phyloP scores from a whole-genome alignment of 164 flowering plant genomes.

The Annona squamosa region DNA sequence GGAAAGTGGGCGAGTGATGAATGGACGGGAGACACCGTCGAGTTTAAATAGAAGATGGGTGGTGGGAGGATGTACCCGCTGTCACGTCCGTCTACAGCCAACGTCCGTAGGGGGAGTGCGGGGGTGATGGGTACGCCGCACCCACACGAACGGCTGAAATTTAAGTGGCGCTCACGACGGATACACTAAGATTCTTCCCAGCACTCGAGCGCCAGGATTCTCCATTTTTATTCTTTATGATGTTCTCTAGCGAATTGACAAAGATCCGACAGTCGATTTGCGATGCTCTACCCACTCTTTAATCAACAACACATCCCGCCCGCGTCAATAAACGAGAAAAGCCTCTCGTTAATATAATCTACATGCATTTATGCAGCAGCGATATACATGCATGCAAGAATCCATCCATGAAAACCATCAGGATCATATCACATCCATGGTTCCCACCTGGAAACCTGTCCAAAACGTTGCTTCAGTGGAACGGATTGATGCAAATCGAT shows the following conservation, averaged over 20 bases:
- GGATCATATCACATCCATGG: too few species aligned
- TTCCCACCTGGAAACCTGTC: too few species aligned
- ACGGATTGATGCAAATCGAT: too few species aligned
- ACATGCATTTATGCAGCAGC: too few species aligned
- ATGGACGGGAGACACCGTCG: neutral
- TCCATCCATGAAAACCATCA: neutral
- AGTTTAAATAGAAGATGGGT: constrained; percentile 14
- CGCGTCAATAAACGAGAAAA: too few species aligned
- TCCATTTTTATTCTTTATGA: neutral
- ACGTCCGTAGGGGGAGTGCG: neutral
- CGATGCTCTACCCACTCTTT: neutral
- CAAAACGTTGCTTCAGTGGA: too few species aligned
- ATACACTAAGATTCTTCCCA: neutral
- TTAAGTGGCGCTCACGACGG: neutral
- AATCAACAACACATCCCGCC: neutral
- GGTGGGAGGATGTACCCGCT: neutral
- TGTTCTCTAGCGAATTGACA: constrained; percentile 13
- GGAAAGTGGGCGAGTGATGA: constrained; percentile 2
- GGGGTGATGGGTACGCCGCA: neutral
- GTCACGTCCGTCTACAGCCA: neutral
- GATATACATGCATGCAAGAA: neutral
- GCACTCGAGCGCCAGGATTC: neutral
- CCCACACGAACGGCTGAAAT: neutral
- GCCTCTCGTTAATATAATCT: too few species aligned
- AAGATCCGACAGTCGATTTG: neutral